These are phyloP conservation scores for Trichosporon inkin DNA, from an alignment of 1,284 basidiomycete genomes.

Conservation along the genomic window DNA sequence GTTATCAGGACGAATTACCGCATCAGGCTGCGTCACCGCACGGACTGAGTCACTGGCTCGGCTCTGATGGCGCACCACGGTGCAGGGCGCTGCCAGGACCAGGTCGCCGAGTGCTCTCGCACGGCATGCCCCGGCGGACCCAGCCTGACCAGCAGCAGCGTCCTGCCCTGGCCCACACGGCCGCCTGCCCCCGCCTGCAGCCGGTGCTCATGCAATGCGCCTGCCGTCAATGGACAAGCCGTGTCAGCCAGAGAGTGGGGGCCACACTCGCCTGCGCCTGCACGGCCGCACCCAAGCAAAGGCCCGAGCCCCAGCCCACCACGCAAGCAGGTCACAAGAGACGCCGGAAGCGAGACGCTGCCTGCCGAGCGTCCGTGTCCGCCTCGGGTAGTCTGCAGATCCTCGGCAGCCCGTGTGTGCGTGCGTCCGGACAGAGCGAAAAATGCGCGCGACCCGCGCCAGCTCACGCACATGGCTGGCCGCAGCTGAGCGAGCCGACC, in stretches of 20 bases:
- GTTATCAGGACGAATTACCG: conserved; percentile 4
- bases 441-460: too few species aligned
- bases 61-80: too few species aligned
- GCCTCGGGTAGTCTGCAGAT: conserved; percentile 5
- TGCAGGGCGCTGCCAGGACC: too few species aligned
- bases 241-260: not conserved
- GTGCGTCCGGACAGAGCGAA: too few species aligned
- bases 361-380: not conserved
- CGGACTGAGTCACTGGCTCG: not conserved
- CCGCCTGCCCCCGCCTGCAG: not conserved
- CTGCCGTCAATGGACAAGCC: not conserved
- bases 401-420: not conserved
- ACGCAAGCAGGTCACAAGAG: too few species aligned
- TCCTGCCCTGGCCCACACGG: not conserved
- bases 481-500: not conserved
- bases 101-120: too few species aligned
- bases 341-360: not conserved
- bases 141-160: too few species aligned
- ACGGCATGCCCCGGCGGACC: too few species aligned
- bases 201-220: conserved; percentile 3
- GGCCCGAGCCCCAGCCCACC: not conserved
- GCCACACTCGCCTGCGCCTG: not conserved
- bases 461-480: not conserved
- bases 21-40: conserved; percentile 8
- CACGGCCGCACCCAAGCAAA: not conserved